Percentiles rank a stretch among this genome's conserved stretches.
These are phyloP conservation scores for Termitomyces sp. DNA, from an alignment of 768 basidiomycete species.

Conservation along the genomic window DNA sequence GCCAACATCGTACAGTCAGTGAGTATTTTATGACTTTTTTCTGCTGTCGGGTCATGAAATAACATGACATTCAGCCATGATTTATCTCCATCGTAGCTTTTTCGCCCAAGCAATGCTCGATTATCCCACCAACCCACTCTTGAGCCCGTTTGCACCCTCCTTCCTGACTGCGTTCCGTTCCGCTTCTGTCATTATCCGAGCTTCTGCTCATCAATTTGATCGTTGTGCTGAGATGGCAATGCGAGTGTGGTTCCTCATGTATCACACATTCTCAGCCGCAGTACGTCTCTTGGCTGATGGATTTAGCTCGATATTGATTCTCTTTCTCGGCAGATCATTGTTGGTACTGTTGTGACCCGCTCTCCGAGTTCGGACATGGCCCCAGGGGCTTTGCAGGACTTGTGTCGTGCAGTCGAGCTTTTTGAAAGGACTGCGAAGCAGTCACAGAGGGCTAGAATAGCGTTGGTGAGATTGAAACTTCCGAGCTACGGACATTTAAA, in stretches of 20 bases:
- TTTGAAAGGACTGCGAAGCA: slow-evolving; percentile 39
- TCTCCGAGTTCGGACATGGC: slow-evolving; percentile 47
- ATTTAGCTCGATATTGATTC: neutral
- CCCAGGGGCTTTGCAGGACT: slow-evolving; percentile 40
- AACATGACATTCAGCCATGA: slow-evolving; percentile 31
- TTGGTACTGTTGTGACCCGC: slow-evolving; percentile 55
- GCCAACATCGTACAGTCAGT: slow-evolving; percentile 56
- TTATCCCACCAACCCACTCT: slow-evolving; percentile 44
- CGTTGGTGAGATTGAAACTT: slow-evolving; percentile 25
- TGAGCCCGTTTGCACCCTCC: slow-evolving; percentile 50
- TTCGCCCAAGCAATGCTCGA: slow-evolving; percentile 55
- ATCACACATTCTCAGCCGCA: slow-evolving; percentile 45
- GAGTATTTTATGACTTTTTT: slow-evolving; percentile 18
- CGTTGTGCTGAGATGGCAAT: slow-evolving; percentile 40
- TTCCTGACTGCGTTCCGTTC: slow-evolving; percentile 50
- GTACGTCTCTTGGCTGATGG: slow-evolving; percentile 20
- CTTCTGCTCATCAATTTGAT: slow-evolving; percentile 42
- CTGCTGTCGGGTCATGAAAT: neutral
- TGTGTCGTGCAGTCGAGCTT: slow-evolving; percentile 38
- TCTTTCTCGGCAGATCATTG: slow-evolving; percentile 36
- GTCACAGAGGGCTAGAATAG: slow-evolving; percentile 41
- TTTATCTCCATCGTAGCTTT: slow-evolving; percentile 51
- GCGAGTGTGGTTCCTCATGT: slow-evolving; percentile 45
- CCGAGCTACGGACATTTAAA: neutral
- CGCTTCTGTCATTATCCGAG: slow-evolving; percentile 46